phyloP scores from a whole-genome alignment of 2,329 filamentous ascomycete genomes.

The Sordariomycetes sp. region DNA sequence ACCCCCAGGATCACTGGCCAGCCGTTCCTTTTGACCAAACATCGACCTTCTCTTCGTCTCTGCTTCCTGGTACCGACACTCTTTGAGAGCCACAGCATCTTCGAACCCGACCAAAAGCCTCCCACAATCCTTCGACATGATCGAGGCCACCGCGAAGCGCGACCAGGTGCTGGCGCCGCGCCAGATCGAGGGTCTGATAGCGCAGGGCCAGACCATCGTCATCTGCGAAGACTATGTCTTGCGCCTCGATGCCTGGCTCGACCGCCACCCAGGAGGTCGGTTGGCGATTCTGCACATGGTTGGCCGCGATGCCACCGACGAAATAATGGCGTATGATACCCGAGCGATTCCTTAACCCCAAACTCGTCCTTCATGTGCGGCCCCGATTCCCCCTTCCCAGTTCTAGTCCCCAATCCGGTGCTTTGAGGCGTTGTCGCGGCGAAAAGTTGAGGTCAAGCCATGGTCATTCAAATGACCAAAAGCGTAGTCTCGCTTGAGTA shows the following conservation, averaged over 20 bases:
- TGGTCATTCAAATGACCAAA: no score
- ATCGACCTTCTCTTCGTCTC: no score
- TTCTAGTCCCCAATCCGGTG: not conserved
- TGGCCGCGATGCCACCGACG: constrained; percentile 48
- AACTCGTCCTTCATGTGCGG: constrained; percentile 3
- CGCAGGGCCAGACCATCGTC: constrained; percentile 44
- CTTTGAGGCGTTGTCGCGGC: no score
- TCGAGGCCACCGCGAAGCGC: constrained; percentile 27
- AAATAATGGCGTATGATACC: constrained; percentile 42
- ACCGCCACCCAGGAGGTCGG: constrained; percentile 48
- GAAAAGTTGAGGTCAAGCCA: no score
- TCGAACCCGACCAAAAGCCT: no score
- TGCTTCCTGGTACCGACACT: no score
- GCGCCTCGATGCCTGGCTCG: constrained; percentile 47
- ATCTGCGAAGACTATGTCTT: constrained; percentile 46
- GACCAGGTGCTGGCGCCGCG: constrained; percentile 31
- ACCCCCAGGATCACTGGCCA: no score
- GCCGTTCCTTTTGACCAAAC: no score
- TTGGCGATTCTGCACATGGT: constrained; percentile 54
- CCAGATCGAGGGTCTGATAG: constrained; percentile 42
- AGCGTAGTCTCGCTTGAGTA: no score
- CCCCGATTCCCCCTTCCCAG: not conserved
- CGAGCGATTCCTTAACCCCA: constrained; percentile 6
- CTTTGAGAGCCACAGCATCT: no score
- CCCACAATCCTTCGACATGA: no score